A percentile compares a stretch with the other conserved stretches of the same genome.
Evolutionary conservation across 2,329 filamentous ascomycete species (phyloP).

Genomic region (Scytalidium sp.): DNA sequence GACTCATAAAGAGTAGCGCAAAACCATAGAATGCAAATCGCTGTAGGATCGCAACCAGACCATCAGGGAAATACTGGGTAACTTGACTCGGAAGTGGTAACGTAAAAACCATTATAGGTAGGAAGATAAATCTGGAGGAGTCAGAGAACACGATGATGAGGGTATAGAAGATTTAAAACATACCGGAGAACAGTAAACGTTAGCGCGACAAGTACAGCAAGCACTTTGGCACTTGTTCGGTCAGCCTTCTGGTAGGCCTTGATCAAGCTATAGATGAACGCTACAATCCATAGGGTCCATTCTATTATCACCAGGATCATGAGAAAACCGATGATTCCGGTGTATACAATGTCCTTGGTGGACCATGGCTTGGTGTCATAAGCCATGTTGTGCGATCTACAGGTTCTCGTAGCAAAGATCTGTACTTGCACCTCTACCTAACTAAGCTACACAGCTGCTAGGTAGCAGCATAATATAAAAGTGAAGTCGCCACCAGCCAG

Average conservation of each 20-base stretch:
- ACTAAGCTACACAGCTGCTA: too few species aligned
- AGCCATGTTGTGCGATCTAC: too few species aligned
- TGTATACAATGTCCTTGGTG: too few species aligned
- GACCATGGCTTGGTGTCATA: too few species aligned
- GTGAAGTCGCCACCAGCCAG: too few species aligned
- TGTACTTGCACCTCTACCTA: too few species aligned
- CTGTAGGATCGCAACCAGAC: constrained; percentile 71
- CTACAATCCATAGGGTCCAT: constrained; percentile 93
- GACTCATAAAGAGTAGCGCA: constrained; percentile 76
- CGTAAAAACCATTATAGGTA: constrained; percentile 93
- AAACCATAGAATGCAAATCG: constrained; percentile 98
- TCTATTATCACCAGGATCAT: too few species aligned
- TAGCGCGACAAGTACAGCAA: constrained; percentile 73
- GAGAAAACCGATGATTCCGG: too few species aligned
- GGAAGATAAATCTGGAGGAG: constrained; percentile 68
- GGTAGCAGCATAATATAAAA: too few species aligned
- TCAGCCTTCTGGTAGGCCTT: constrained; percentile 91
- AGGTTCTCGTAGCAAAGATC: too few species aligned
- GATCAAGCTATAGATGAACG: constrained; percentile 85
- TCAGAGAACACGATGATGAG: constrained; percentile 1
- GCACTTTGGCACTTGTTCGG: constrained; percentile 75
- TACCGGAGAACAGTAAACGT: constrained; percentile 76
- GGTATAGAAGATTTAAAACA: constrained; percentile 14
- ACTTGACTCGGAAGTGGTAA: constrained; percentile 75
- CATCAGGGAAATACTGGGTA: constrained; percentile 66